A percentile compares a stretch with the other conserved stretches of the same genome.
phyloP scores from a whole-genome alignment of 208 protist species.

The Leishmania amazonensis region DNA sequence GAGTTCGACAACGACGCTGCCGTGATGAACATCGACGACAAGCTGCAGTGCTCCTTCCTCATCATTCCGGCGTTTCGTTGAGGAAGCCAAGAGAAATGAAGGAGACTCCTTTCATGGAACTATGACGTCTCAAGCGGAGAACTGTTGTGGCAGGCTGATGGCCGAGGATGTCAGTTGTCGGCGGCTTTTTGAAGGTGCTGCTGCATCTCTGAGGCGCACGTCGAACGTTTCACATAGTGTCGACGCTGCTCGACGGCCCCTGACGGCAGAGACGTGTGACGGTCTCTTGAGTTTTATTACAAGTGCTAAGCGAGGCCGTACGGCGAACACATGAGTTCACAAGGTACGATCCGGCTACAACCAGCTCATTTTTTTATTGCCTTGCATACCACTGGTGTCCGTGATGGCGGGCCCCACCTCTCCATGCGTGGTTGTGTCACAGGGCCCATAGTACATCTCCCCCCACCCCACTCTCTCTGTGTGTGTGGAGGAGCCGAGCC shows the following conservation, averaged over 20 bases:
- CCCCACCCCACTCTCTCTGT: not conserved
- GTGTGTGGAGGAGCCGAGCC: too few species aligned
- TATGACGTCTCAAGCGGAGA: not conserved
- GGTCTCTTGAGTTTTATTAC: too few species aligned
- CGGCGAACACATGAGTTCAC: too few species aligned
- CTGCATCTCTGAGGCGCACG: not conserved
- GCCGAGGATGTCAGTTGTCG: not conserved
- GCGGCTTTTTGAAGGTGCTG: too few species aligned
- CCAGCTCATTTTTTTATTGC: not conserved
- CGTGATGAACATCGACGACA: slow-evolving; percentile 96
- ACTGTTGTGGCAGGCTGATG: not conserved
- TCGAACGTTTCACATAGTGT: not conserved
- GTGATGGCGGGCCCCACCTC: not conserved
- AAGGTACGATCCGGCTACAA: too few species aligned
- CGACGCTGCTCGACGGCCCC: not conserved
- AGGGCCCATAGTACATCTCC: not conserved
- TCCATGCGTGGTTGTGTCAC: not conserved
- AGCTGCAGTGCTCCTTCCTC: slow-evolving; percentile 98
- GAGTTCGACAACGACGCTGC: slow-evolving; percentile 99
- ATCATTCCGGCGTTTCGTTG: slow-evolving; percentile 68
- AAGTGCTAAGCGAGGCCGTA: too few species aligned
- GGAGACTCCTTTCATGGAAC: slow-evolving; percentile 22
- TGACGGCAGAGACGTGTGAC: too few species aligned
- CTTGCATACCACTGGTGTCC: too few species aligned
- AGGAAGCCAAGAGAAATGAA: slow-evolving; percentile 72